Conservation (phyloP, 768 basidiomycete genomes). For the Asterophora parasitica region DNA sequence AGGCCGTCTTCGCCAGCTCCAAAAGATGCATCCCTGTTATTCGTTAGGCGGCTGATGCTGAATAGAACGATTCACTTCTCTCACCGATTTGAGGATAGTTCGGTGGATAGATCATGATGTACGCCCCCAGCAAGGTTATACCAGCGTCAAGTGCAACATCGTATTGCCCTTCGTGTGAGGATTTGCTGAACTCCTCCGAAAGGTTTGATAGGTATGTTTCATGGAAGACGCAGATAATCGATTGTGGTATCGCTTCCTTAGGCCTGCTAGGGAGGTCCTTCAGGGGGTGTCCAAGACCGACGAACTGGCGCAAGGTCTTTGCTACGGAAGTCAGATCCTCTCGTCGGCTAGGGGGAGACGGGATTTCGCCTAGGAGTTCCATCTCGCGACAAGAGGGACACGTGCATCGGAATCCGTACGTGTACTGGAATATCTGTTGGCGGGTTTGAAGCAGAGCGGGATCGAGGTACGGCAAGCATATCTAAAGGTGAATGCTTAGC, state of each 20-base stretch:
- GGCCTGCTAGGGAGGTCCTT: conserved; percentile 25
- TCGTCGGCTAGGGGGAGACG: conserved; percentile 31
- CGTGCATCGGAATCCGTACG: conserved; percentile 64
- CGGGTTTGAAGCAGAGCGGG: conserved; percentile 65
- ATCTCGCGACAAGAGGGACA: conserved; percentile 56
- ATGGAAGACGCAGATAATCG: conserved; percentile 41
- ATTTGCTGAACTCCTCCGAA: conserved; percentile 59
- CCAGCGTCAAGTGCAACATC: conserved; percentile 50
- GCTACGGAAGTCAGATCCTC: conserved; percentile 27
- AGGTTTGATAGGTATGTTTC: conserved; percentile 54
- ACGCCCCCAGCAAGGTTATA: conserved; percentile 56
- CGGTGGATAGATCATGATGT: conserved; percentile 63
- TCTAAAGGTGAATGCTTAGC: conserved; percentile 32
- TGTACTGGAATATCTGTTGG: conserved; percentile 50
- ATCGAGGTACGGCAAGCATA: conserved; percentile 73
- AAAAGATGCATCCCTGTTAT: conserved; percentile 67
- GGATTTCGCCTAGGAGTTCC: conserved; percentile 31
- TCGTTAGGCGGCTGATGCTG: neutral
- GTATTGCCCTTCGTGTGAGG: conserved; percentile 66
- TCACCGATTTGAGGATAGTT: conserved; percentile 82
- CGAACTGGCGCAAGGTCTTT: conserved; percentile 31
- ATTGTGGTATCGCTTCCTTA: conserved; percentile 33
- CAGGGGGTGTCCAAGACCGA: conserved; percentile 26
- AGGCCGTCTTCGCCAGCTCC: conserved; percentile 72
- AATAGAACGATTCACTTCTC: conserved; percentile 13